Evolutionary conservation across 352 stramenopile genomes (phyloP), one percentile per base, ranked within the genome.

Genomic region (Globisporangium acanthophoron): DNA sequence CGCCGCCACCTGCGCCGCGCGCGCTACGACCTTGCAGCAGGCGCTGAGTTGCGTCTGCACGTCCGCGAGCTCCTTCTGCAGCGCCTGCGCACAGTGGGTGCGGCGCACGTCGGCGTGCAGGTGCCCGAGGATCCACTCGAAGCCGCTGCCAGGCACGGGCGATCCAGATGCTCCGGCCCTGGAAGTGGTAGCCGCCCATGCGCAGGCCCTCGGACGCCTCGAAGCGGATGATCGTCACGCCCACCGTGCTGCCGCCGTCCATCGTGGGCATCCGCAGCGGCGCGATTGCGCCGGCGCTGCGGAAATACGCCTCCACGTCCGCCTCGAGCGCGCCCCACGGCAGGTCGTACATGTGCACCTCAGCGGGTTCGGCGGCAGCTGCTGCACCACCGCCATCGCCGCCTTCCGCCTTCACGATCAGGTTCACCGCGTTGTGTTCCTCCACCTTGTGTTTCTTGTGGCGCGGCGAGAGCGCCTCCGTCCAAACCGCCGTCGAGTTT

Each of bases 231-330:
- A 90, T 71, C 5, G 80, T 77, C 18, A 88, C 74, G 47, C 77
- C 79, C 20, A 89, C 79, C 13, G 79, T 89, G 59, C 75, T 87
- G 52, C 79, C 73, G 55, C 85, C 74, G n/a, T 75, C 61, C 73
- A 87, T 89, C 18, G 71, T 87, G 16, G 79, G 79, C 73, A 89
- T 89, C 54, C 80, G 71, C 43, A 87, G 75, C 1, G 69, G 83
- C 62, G 72, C 56, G 13, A 89, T 70, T 12, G 58, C 37, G 21
- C 79, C 75, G 33, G 71, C 75, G 27, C 81, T 74, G 33, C 76
- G 68, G 67, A 89, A 89, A 54, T 87, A 89, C 62, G 75, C 76
- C 50, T 73, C 69, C 39, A 89, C 75, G 37, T 87, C 73, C 40
- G 41, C 54, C 54, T 85, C 64, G 24, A 69, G 73, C 11, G 70